Evolutionary conservation across 768 basidiomycete species (phyloP).

Genomic region (Chalciporus piperatus): DNA sequence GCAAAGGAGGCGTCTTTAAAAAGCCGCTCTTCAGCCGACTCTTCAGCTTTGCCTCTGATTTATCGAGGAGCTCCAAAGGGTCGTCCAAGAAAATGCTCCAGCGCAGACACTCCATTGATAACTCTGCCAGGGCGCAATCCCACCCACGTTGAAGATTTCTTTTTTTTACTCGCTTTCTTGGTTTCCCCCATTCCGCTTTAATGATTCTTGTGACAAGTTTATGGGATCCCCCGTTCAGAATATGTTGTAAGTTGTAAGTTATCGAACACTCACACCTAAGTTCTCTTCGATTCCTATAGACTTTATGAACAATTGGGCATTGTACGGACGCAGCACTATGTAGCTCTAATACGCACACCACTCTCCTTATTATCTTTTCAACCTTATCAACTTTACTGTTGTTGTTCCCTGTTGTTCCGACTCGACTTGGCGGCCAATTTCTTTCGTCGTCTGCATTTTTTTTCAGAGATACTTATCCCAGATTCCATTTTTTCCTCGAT

Average conservation of each 20-base stretch:
- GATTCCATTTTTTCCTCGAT: constrained; percentile 8
- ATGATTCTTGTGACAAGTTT: constrained; percentile 3
- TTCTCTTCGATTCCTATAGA: constrained; percentile 18
- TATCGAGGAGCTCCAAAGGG: constrained; percentile 25
- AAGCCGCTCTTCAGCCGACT: constrained; percentile 64
- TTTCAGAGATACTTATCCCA: constrained; percentile 24
- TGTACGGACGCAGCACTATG: constrained; percentile 19
- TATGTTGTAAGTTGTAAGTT: constrained; percentile 5
- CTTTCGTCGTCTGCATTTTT: neutral
- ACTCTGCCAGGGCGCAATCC: constrained; percentile 19
- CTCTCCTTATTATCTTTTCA: constrained; percentile 14
- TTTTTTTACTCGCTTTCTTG: neutral
- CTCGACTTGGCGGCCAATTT: constrained; percentile 4
- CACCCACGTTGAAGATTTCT: constrained; percentile 18
- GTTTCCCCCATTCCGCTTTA: neutral
- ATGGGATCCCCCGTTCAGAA: neutral
- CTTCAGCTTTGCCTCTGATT: constrained; percentile 48
- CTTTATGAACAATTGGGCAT: constrained; percentile 17
- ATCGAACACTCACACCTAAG: constrained; percentile 11
- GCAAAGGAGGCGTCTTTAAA: constrained; percentile 35
- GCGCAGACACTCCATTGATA: constrained; percentile 51
- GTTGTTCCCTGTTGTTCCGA: constrained; percentile 1
- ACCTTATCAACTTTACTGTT: neutral
- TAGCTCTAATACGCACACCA: constrained; percentile 29
- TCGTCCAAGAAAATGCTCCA: constrained; percentile 40